Conservation (phyloP, 2,329 filamentous ascomycete genomes). For the Paramyrothecium sp. region DNA sequence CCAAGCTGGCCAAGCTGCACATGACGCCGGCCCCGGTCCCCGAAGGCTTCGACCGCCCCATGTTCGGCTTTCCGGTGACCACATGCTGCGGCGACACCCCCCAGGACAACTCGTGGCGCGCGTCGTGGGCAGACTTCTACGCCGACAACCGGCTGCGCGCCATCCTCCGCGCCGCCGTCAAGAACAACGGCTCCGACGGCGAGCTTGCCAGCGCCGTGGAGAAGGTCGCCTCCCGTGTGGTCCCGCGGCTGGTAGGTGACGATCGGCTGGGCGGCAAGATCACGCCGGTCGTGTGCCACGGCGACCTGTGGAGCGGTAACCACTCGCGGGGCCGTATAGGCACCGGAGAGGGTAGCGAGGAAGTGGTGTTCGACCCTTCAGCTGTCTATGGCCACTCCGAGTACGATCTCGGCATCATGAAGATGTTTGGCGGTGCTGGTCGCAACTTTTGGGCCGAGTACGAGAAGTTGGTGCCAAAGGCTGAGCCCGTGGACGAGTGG, state of each 20-base stretch:
- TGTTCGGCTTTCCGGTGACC: slow-evolving; percentile 80
- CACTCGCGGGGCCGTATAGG: slow-evolving; percentile 65
- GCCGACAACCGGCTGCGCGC: slow-evolving; percentile 69
- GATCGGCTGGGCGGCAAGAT: slow-evolving; percentile 64
- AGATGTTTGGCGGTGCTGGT: slow-evolving; percentile 91
- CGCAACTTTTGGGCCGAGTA: slow-evolving; percentile 74
- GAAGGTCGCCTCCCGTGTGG: slow-evolving; percentile 59
- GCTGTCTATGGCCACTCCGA: slow-evolving; percentile 84
- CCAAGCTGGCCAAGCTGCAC: slow-evolving; percentile 78
- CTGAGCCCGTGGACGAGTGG: slow-evolving; percentile 79
- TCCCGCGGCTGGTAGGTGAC: slow-evolving; percentile 74
- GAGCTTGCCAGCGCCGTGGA: slow-evolving; percentile 66
- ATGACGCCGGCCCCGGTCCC: slow-evolving; percentile 69
- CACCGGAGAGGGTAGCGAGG: slow-evolving; percentile 54
- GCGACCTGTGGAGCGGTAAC: slow-evolving; percentile 94
- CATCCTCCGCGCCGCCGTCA: slow-evolving; percentile 58
- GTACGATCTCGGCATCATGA: slow-evolving; percentile 92
- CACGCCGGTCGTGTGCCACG: slow-evolving; percentile 80
- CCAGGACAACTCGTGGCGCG: slow-evolving; percentile 73
- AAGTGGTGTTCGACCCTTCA: slow-evolving; percentile 81
- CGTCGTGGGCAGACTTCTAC: slow-evolving; percentile 84
- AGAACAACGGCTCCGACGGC: slow-evolving; percentile 62
- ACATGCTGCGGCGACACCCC: slow-evolving; percentile 86
- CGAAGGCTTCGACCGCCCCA: slow-evolving; percentile 52
- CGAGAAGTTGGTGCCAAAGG: slow-evolving; percentile 69